Base-by-base conservation (phyloP, 2,329 filamentous ascomycete genomes). In the Alternaria angustiovoidea region DNA sequence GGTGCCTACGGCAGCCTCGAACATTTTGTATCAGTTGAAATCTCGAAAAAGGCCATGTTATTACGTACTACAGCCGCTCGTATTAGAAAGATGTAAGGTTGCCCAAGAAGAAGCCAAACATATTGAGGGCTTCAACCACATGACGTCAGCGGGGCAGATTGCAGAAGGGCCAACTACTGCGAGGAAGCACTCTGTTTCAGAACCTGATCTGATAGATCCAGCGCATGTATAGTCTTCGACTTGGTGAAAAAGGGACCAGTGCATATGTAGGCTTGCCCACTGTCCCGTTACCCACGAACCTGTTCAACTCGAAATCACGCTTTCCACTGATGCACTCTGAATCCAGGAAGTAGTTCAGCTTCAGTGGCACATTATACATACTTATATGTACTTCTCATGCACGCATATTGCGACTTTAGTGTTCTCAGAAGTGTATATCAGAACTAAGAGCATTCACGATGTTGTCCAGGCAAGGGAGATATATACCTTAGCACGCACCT, bases 261-360 rank as follows among this genome's bases (percentile, higher is more conserved):
- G 0, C 14, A 18, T 4, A 0, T 3, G 36, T n/a, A 8, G 0
- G 7, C 4, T 8, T 16, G 36, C 24, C 24, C 24, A 26, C 6
- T 39, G 18, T 18, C 16, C 34, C 16, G 7, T 38, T 38, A 3
- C 34, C 16, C 16, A n/a, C 34, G 6, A n/a, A 38, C 14, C 28
- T n/a, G 14, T 11, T 39, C 38, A 5, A 39, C 16, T 1, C 36
- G 4, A n/a, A 0, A 7, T 18, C 16, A 7, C 16, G 16, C 16
- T n/a, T 11, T 20, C n/a, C 2, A 20, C 3, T 2, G 4, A 38
- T 39, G 1, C 38, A 8, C n/a, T 20, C n/a, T 0, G 8, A 18
- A 6, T 4, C 18, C 8, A 18, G n/a, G 11, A 20, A 5, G n/a
- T 8, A 4, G 4, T n/a, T 18, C 18, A 39, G 38, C 38, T 39